Evolutionary conservation across 2,329 filamentous ascomycete genomes (phyloP), one percentile per base, ranked within the genome.

Genomic region (Aspergillus sp.): DNA sequence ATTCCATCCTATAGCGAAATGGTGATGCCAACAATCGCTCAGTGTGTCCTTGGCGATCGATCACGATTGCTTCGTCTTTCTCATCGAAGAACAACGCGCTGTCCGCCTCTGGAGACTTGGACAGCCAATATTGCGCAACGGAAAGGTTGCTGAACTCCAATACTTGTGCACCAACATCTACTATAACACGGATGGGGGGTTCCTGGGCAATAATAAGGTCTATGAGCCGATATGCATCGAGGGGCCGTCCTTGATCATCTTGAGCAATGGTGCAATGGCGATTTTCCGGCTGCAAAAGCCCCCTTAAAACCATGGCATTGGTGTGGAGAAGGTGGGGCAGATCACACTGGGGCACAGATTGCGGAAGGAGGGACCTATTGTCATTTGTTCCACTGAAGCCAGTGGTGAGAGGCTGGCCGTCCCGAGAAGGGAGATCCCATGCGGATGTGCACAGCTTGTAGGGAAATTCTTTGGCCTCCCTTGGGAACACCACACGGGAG

Each of bases 321-420:
- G 89, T 92, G 52, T 89, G 85, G 1, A 75, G 74, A 26, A 89
- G 84, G 0, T 74, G 70, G 0, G 73, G 65, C 0, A 87, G 75
- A 32, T 90, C 85, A 0, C 82, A 71, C 31, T 90, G 85, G 0
- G 74, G 66, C 0, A 90, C 78, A 0, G 67, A 73, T 0, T 87
- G 65, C 0, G 88, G 88, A 0, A 91, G 75, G 0, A 88, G 66
- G 18, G 80, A 75, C 20, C 79, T 72, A 0, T 83, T 85, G 63
- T 91, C 88, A 31, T 86, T 87, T 0, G 88, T 91, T 0, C 89
- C 88, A 55, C 86, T 89, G 66, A 91, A 91, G 0, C 89, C 89
- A 0, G 85, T 88, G 0, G 81, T 86, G 0, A 81, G 77, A 16
- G 84, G 74, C 0, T 20, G 6, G 42, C 50, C 32, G 73, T 67